Evolutionary conservation across 768 basidiomycete genomes (phyloP).

Genomic region (Kwoniella sp.): DNA sequence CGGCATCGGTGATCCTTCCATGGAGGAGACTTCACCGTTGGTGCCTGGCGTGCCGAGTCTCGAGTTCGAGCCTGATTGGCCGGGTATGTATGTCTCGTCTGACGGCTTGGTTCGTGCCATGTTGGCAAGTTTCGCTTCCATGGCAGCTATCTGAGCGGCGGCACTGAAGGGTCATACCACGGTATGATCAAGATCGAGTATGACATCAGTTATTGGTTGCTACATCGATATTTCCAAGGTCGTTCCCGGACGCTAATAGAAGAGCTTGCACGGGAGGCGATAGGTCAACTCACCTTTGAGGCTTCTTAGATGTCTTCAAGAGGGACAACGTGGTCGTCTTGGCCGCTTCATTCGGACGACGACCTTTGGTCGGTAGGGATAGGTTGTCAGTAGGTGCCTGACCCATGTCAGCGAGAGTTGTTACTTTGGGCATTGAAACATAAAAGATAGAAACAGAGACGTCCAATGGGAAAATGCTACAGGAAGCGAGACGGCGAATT

Average conservation of each 20-base stretch:
- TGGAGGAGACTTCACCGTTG: not conserved
- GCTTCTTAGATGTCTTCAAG: slow-evolving; percentile 69
- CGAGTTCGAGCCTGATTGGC: slow-evolving; percentile 12
- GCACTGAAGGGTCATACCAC: slow-evolving; percentile 61
- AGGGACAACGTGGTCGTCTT: slow-evolving; percentile 83
- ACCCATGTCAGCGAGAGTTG: slow-evolving; percentile 15
- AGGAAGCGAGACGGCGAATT: not conserved
- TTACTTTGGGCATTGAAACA: too few species aligned
- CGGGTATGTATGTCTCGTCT: slow-evolving; percentile 45
- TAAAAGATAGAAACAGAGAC: not conserved
- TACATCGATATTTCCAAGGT: too few species aligned
- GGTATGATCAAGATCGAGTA: not conserved
- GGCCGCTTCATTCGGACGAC: slow-evolving; percentile 48
- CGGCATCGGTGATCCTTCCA: slow-evolving; percentile 13
- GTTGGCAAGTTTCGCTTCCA: slow-evolving; percentile 91
- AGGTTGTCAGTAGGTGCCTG: slow-evolving; percentile 44
- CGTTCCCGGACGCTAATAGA: not conserved
- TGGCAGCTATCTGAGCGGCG: slow-evolving; percentile 83
- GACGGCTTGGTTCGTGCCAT: slow-evolving; percentile 62
- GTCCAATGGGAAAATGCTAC: not conserved
- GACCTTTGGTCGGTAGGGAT: slow-evolving; percentile 29
- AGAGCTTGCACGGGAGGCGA: not conserved
- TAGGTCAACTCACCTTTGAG: slow-evolving; percentile 60
- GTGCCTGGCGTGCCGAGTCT: slow-evolving; percentile 9
- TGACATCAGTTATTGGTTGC: not conserved